Evolutionary conservation across 768 basidiomycete species (phyloP).

Genomic region (Fomitopsis pulvina): DNA sequence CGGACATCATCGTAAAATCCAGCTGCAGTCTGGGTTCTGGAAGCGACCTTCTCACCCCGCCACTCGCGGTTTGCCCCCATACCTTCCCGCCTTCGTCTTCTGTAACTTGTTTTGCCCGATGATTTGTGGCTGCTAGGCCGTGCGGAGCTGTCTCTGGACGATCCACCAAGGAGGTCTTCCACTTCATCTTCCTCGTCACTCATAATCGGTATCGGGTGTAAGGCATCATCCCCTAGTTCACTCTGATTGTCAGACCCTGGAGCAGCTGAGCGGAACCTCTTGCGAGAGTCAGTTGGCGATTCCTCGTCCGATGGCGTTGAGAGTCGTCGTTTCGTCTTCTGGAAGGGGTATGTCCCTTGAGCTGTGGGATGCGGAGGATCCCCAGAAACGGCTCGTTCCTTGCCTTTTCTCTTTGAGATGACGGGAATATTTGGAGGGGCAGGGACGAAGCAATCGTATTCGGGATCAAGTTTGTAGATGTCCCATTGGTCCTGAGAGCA

Average conservation of each 20-base stretch:
- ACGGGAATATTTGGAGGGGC: slow-evolving; percentile 12
- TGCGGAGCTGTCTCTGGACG: neutral
- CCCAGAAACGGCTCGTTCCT: neutral
- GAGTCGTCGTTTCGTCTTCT: neutral
- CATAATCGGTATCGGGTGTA: neutral
- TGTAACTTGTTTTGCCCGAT: neutral
- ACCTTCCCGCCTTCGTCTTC: slow-evolving; percentile 1
- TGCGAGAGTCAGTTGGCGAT: slow-evolving; percentile 1
- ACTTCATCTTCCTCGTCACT: slow-evolving; percentile 17
- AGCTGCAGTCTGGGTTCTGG: neutral
- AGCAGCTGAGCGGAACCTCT: slow-evolving; percentile 9
- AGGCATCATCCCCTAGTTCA: slow-evolving; percentile 6
- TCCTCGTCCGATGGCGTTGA: slow-evolving; percentile 1
- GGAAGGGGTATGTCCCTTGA: neutral
- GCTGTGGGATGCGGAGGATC: slow-evolving; percentile 2
- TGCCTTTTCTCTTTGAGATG: slow-evolving; percentile 12
- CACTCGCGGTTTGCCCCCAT: neutral
- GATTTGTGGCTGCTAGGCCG: neutral
- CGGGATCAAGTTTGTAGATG: slow-evolving; percentile 73
- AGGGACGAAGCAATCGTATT: slow-evolving; percentile 59
- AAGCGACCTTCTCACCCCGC: neutral
- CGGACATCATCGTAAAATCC: neutral
- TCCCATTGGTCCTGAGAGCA: slow-evolving; percentile 81
- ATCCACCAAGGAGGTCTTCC: slow-evolving; percentile 12
- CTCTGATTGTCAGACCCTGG: slow-evolving; percentile 7